Base-by-base conservation (phyloP, 1,139 yeast species). In the Lodderomyces pseudojiufengensis region DNA sequence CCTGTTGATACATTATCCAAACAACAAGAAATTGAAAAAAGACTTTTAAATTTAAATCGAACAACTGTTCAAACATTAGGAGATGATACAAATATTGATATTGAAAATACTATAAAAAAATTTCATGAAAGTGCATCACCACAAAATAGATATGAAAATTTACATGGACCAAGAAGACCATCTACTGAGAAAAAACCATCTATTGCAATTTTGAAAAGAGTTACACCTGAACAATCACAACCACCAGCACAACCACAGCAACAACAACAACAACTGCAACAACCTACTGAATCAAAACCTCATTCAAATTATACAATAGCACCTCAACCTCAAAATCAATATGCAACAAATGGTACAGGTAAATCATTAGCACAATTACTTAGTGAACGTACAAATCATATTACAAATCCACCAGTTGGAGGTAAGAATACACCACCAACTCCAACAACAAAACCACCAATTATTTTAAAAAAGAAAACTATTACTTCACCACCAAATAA, bases 31-130 rank as follows among this genome's bases (percentile, higher is more conserved):
- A 62, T 68, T 26, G 73, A 69, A 27, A 61, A 63, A 43, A 62
- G 72, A 47, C 57, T 81, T 41, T 61, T 70, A 6, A 62, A 65
- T 34, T 57, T 79, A 30, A 80, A 80, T 48, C 70, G 73, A 28
- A 79, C 84, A 0, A 80, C 85, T 0, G 68, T 75, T 35, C 72
- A 70, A 49, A 76, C 80, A 2, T 45, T 73, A 26, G 77, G 73
- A 0, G 55, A 59, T 12, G 55, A 50, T 11, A 53, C 47, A 11
- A 46, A 43, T 7, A 39, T 43, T 4, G 51, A 51, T 33, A 44
- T 45, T n/a, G 51, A 52, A 34, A 38, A 41, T 9, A 44, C 47
- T 2, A 46, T 43, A 16, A 41, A 41, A 29, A 37, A 47, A 25
- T 41, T 42, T 29, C 46, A 44, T 25, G 44, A 44, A 29, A 38